Base-by-base conservation (phyloP, 495 filamentous ascomycete species). In the Hyaloscypha hepaticicola region DNA sequence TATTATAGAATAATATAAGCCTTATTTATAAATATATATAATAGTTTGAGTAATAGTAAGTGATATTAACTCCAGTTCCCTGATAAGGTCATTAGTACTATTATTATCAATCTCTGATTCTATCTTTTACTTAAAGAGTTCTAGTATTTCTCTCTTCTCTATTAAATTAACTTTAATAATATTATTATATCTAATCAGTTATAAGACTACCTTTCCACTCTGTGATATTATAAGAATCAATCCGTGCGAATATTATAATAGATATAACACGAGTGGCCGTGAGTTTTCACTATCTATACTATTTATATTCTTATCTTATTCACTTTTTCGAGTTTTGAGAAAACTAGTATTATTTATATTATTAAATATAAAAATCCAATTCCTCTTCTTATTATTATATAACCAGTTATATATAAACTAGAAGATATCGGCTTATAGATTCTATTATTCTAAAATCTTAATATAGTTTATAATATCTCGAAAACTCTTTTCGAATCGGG, bases 41-140 rank as follows among this genome's bases (percentile, higher is more conserved):
- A 76, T 75, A 3, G 79, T 77, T 68, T 82, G 77, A 11, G 70
- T 63, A 53, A 81, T 79, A 0, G 78, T 77, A 16, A 82, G 78
- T 9, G 79, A 77, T 67, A 82, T 76, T 45, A 50, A 78, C 12
- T 79, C 76, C 7, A 82, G 72, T 25, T 52, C 66, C 41, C 34
- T 59, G 5, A 61, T 65, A 0, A 80, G 69, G 6, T 69, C 24
- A 14, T 6, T 21, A 53, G 31, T 26, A 25, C 34, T 49, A n/a
- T 49, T 61, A 55, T 34, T 52, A 24, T 70, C 57, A 38, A 14
- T 62, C 55, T n/a, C 11, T 11, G n/a, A n/a, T 50, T 48, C 45
- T 2, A 78, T 67, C 64, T 77, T 80, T 59, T 72, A 78, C 49
- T 74, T 29, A 53, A 81, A 66, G 11, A 81, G 73, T 25, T 38